Evolutionary conservation across 495 filamentous ascomycete genomes (phyloP), one percentile per base, ranked within the genome.

Genomic region (Xylaria telfairii): DNA sequence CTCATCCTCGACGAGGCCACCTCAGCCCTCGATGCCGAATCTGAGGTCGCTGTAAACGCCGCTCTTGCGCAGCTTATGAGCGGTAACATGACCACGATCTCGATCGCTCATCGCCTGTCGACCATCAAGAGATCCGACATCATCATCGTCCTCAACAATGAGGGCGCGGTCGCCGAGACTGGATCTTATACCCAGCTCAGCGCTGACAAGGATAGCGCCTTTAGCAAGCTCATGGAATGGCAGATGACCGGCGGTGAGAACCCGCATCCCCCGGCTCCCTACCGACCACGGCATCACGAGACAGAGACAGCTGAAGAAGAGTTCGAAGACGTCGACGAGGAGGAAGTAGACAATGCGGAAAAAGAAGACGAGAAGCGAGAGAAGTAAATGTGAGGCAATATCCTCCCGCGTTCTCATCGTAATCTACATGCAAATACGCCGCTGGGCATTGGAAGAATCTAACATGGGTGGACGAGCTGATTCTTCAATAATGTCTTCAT

Each of bases 211-310:
- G 82, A 91, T 30, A 95, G 95, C 47, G 92, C 94, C 8, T 99
- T 99, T 77, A 94, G 89, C 37, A 93, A 92, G 81, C 84, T 99
- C 60, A 99, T 99, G 96, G 94, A 98, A 79, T 99, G 96, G 96
- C 96, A 99, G 82, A 92, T 98, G 87, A 95, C 87, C 72, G 96
- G 94, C 17, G 91, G 91, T 12, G 93, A 96, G 47, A 79, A 81
- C 0, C 75, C 80, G 0, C 69, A 68, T 13, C 67, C 68, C n/a
- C 62, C 54, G 62, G 46, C 73, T 71, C 15, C 64, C 74, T 65
- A 64, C 30, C 62, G 32, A 4, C 64, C 21, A 9, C 60, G 19
- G 10, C 49, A 65, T 41, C 21, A 69, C 28, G 73, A 65, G 53
- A 92, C 95, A 46, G 80, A 81, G 0, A 70, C 79, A 13, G 62